Conservation (phyloP, 371 early-diverging fungal genomes). For the Mortierella sp. region DNA sequence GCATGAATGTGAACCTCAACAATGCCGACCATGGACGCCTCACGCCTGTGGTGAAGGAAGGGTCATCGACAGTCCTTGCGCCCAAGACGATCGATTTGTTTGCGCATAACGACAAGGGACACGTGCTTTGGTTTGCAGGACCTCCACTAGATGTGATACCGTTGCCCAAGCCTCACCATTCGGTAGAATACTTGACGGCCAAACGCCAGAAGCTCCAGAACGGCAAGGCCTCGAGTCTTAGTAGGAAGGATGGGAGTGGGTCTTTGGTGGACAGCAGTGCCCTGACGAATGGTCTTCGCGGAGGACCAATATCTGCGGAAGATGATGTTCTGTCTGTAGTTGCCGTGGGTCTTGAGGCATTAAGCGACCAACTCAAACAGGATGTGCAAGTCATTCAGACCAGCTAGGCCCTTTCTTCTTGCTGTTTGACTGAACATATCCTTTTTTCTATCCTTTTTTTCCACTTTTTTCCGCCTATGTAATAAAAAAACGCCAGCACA, state of each 20-base stretch:
- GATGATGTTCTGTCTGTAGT: constrained; percentile 23
- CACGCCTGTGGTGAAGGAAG: constrained; percentile 34
- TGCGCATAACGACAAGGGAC: constrained; percentile 47
- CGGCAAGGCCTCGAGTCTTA: not conserved
- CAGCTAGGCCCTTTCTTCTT: constrained; percentile 12
- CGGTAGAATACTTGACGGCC: constrained; percentile 40
- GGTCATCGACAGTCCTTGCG: constrained; percentile 11
- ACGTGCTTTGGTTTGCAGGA: constrained; percentile 51
- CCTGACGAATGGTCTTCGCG: not conserved
- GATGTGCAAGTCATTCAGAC: constrained; percentile 30
- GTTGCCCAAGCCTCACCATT: constrained; percentile 45
- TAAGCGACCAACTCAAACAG: constrained; percentile 33
- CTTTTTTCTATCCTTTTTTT: not conserved
- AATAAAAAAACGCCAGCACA: not conserved
- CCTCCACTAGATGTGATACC: constrained; percentile 52
- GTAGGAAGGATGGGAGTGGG: not conserved
- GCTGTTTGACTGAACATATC: not conserved
- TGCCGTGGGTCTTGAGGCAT: constrained; percentile 28
- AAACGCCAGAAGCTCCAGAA: constrained; percentile 36
- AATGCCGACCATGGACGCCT: constrained; percentile 43
- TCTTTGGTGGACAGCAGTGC: not conserved
- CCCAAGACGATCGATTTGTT: constrained; percentile 34
- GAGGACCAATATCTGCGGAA: not conserved
- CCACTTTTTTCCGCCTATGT: not conserved
- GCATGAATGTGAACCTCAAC: constrained; percentile 25